Evolutionary conservation across 805 yeast genomes (phyloP).

Genomic region (Candida schatavii): DNA sequence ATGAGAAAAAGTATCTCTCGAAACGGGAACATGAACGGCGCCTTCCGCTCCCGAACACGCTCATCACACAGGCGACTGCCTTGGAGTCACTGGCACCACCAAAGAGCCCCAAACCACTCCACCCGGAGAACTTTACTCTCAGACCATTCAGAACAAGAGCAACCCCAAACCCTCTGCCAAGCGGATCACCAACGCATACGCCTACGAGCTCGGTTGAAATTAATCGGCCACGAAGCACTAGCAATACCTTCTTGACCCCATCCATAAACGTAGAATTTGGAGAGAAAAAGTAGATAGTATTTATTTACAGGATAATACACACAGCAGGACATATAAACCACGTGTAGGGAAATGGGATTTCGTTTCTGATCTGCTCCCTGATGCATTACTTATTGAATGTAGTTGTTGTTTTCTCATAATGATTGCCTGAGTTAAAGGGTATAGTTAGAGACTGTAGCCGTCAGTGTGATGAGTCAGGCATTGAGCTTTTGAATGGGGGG

Average conservation of each 20-base stretch:
- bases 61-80: constrained; percentile 6
- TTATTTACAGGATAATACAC: too few relatives aligned
- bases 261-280: constrained; percentile 29
- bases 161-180: constrained; percentile 41
- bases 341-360: too few relatives aligned
- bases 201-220: constrained; percentile 10
- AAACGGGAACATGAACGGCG: constrained; percentile 33
- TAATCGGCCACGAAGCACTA: constrained; percentile 17
- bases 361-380: too few relatives aligned
- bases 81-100: constrained; percentile 3
- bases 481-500: too few relatives aligned
- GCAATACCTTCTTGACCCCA: constrained; percentile 21
- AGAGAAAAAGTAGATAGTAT: constrained; percentile 9
- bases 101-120: constrained; percentile 21
- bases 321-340: too few relatives aligned
- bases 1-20: constrained; percentile 23
- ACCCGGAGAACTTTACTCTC: constrained; percentile 32
- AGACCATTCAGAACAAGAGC: constrained; percentile 41
- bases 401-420: too few relatives aligned
- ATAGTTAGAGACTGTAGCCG: too few relatives aligned
- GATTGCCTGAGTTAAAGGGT: too few relatives aligned
- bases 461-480: too few relatives aligned
- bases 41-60: constrained; percentile 16
- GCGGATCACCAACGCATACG: constrained; percentile 32
- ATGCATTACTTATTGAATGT: too few relatives aligned